Base-by-base conservation (phyloP, 176 grass and related monocot genomes). In the Guadua angustifolia region DNA sequence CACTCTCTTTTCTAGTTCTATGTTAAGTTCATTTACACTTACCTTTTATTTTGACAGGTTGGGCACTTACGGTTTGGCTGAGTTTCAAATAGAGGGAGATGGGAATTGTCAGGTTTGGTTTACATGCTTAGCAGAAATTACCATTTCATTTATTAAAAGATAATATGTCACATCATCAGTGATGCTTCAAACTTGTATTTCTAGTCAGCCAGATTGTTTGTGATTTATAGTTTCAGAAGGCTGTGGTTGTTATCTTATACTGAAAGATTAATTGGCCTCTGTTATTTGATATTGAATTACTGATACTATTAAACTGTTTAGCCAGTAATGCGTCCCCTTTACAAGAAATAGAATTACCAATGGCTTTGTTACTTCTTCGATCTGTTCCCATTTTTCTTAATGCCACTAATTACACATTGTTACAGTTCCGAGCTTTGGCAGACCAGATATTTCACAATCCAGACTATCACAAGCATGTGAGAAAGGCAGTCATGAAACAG, bases 341-440 rank as follows among this genome's bases (percentile, higher is more conserved):
- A 42, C 33, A 9, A 11, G 16, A 4, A 36, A 18, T 16, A 33
- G 15, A 74, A 33, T 16, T 49, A 29, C 70, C 9, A 3, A 15
- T 29, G 57, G 18, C 24, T 56, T 43, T 43, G 11, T 65, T 49
- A 81, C 14, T 49, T 39, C 5, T 35, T 91, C 25, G 68, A 2
- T 16, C 4, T 88, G 7, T 43, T 53, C 53, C 6, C 60, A 50
- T 14, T 77, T 82, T 81, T 75, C 6, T n/a, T 45, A 45, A 57
- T 86, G 2, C 17, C 18, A 53, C 32, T 46, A 59, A 60, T 83
- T 1, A 42, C 63, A 35, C 22, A 36, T 40, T 85, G 14, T 59
- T 78, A 84, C 88, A 99, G 96, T 99, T 99, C 84, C 93, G 96
- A 92, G 91, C 96, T 89, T 69, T 99, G 86, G 96, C 96, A 72